Evolutionary conservation across 768 basidiomycete species (phyloP), one percentile per base, ranked within the genome.

Genomic region (Ramaria sp.): DNA sequence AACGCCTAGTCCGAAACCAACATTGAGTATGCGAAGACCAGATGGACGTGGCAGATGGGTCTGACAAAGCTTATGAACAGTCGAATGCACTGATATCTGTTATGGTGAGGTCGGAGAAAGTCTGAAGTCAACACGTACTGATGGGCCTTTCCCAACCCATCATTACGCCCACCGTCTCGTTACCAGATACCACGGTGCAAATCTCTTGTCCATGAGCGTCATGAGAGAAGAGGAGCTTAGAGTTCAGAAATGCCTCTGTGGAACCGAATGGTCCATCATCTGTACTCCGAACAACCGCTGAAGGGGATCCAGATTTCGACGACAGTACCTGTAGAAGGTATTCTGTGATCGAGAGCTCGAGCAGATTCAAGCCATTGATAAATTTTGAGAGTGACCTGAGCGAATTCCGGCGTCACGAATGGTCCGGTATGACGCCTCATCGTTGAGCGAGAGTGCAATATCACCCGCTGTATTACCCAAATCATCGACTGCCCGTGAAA

Each of bases 71-170:
- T 71, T 69, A 54, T 75, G 67, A 19, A 91, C 92, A 4, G 93
- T 95, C 63, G 82, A 77, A 58, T 74, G 68, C 96, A 98, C 82
- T 83, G 58, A 59, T 61, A 12, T 24, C 22, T 17, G 9, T 13
- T 7, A 5, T 33, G 13, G 24, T 20, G 15, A 47, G 10, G 4
- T 10, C 22, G 6, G 5, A 7, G 9, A 33, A 15, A 4, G 19
- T 17, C 12, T 42, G 24, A 13, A 30, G 2, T 30, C 4, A 53
- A 27, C 47, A 24, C 73, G 67, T 63, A 84, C 82, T 98, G 64
- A 98, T 90, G 7, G 71, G 77, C 46, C 72, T 71, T 69, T 99
- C 96, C 96, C 96, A 99, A 1, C 93, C 91, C 96, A 99, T 99
- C 96, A 99, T 99, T 5, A 99, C 95, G 12, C 92, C 91, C n/a